A percentile compares a stretch with the other conserved stretches of the same genome.
These are phyloP conservation scores for Quercus parvula DNA, from an alignment of 306 rosid genomes.

Conservation along the genomic window DNA sequence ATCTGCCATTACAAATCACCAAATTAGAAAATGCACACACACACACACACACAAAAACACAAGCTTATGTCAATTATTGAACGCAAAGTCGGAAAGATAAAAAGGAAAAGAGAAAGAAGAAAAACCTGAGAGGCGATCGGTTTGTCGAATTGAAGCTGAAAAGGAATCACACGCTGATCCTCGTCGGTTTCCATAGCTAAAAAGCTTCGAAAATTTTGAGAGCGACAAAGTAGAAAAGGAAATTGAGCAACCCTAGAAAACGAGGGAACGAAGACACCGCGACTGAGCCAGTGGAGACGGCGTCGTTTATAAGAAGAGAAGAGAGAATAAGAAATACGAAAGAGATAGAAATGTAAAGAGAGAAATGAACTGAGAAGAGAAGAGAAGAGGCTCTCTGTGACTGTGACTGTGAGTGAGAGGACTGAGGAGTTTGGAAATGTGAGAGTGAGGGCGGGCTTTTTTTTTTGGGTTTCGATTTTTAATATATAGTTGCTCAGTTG, in stretches of 20 bases:
- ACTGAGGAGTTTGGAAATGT: not conserved
- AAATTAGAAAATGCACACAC: constrained; percentile 6
- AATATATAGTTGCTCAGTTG: not conserved
- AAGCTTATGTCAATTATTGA: no score
- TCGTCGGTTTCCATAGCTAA: constrained; percentile 73
- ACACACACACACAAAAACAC: not conserved
- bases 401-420: no score
- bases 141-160: constrained; percentile 93
- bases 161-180: constrained; percentile 58
- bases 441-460: constrained; percentile 24
- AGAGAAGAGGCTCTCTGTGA: no score
- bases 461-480: not conserved
- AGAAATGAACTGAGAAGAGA: no score
- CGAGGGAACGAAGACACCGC: not conserved
- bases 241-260: not conserved
- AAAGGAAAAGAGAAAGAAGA: not conserved
- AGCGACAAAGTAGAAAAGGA: no score
- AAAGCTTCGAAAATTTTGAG: not conserved
- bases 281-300: not conserved
- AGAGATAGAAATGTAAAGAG: not conserved
- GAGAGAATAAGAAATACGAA: not conserved
- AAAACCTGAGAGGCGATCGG: constrained; percentile 78
- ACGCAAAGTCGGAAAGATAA: no score
- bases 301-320: not conserved
- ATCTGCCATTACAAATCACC: constrained; percentile 36